Evolutionary conservation across 352 stramenopile species (phyloP).

Genomic region (Phytopythium aichiense): DNA sequence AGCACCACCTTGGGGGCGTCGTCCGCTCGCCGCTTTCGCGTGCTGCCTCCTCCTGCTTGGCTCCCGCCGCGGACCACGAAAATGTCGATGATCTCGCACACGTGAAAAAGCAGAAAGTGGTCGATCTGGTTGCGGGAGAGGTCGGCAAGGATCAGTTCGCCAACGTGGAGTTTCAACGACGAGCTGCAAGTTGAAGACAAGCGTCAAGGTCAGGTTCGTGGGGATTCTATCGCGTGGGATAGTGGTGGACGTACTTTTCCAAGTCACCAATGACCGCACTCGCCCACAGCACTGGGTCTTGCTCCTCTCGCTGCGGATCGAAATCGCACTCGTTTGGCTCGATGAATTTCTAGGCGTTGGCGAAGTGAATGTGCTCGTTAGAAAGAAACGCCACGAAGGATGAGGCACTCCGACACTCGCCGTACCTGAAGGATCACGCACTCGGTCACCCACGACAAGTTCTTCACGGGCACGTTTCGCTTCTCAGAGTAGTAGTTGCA

Average conservation of each 20-base stretch:
- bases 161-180: slow-evolving; percentile 55
- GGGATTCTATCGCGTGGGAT: not conserved
- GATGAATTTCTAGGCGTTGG: slow-evolving; percentile 37
- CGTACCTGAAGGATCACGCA: slow-evolving; percentile 77
- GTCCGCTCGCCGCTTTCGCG: slow-evolving; percentile 20
- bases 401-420: not conserved
- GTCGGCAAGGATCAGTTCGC: slow-evolving; percentile 75
- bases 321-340: slow-evolving; percentile 36
- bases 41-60: slow-evolving; percentile 15
- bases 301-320: slow-evolving; percentile 28
- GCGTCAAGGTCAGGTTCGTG: not conserved
- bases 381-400: not conserved
- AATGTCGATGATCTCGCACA: slow-evolving; percentile 81
- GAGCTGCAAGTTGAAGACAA: slow-evolving; percentile 12
- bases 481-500: slow-evolving; percentile 49
- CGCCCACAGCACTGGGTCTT: slow-evolving; percentile 35
- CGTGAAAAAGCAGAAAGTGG: slow-evolving; percentile 71
- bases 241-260: slow-evolving; percentile 36
- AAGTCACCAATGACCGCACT: slow-evolving; percentile 52
- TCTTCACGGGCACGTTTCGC: slow-evolving; percentile 39
- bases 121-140: slow-evolving; percentile 51
- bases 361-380: not conserved
- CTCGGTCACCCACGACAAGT: slow-evolving; percentile 78
- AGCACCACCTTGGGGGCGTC: slow-evolving; percentile 37
- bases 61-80: slow-evolving; percentile 14